phyloP scores from a whole-genome alignment of 1,139 yeast genomes.

The Suhomyces bolitotheri region DNA sequence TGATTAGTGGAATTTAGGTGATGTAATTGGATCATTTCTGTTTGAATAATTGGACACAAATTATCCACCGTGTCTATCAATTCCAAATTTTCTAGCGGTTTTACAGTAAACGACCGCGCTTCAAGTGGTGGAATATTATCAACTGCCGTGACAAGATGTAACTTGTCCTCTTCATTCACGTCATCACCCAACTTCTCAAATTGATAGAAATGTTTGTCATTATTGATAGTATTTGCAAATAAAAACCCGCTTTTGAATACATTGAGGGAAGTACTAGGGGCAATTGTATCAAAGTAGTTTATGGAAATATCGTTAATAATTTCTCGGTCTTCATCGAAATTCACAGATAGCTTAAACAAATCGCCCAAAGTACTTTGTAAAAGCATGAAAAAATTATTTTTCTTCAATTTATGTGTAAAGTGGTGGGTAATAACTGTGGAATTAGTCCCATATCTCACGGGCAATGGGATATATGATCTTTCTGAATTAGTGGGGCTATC shows the following conservation, averaged over 20 bases:
- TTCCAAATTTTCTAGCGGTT: constrained; percentile 55
- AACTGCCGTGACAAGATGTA: constrained; percentile 2
- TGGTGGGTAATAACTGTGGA: constrained; percentile 52
- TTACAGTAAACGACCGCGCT: constrained; percentile 1
- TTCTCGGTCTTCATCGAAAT: constrained; percentile 37
- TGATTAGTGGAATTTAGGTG: constrained; percentile 33
- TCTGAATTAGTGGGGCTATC: constrained; percentile 19
- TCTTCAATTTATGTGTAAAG: constrained; percentile 62
- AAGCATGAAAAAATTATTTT: constrained; percentile 65
- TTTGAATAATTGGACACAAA: constrained; percentile 59
- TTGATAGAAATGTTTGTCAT: constrained; percentile 69
- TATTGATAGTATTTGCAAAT: constrained; percentile 63
- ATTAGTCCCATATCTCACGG: constrained; percentile 36
- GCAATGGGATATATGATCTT: constrained; percentile 37
- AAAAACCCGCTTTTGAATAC: constrained; percentile 77
- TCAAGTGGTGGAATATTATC: constrained; percentile 2
- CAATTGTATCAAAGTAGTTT: constrained; percentile 73
- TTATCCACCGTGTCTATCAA: constrained; percentile 54
- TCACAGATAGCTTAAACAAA: constrained; percentile 65
- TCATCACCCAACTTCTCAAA: constrained; percentile 69
- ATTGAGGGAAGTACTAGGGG: constrained; percentile 53
- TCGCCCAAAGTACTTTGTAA: constrained; percentile 76
- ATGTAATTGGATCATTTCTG: constrained; percentile 42
- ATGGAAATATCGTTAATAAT: constrained; percentile 37
- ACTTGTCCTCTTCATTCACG: constrained; percentile 2